Base-by-base conservation (phyloP, 768 basidiomycete genomes). In the Collybiopsis confluens region DNA sequence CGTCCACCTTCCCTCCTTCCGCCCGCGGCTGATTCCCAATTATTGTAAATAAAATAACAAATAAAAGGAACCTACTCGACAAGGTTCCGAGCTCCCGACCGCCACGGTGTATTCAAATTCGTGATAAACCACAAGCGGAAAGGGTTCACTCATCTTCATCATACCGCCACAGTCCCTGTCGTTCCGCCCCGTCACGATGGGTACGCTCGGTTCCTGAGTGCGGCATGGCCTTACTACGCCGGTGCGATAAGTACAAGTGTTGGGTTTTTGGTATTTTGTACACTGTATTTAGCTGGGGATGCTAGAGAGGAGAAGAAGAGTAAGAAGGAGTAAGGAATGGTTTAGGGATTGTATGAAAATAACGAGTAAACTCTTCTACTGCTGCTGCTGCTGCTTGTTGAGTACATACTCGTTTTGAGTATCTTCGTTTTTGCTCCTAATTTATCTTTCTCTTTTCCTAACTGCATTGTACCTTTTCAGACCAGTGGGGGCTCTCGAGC, bases 61-160 rank as follows among this genome's bases (percentile, higher is more conserved):
- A n/a, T n/a, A 7, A 26, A 21, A 48, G 47, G 47, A 2, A 24
- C 23, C 7, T 98, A 94, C 72, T 78, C 82, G 13, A 81, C 85
- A n/a, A 81, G 81, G 13, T 96, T 99, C 84, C 85, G 83, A 38
- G 86, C 85, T 1, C 97, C 97, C 6, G 96, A 98, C 69, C 78
- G 95, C 50, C 97, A 99, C 65, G 97, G 97, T 21, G 97, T 99
- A 15, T 99, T 96, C 81, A 98, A 98, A 66, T 95, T 98, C 64
- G 77, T 92, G n/a, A 70, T 97, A 41, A 82, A 95, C 68, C 84
- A 92, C 73, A 91, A 90, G 65, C 85, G 97, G 58, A 85, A 85
- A 67, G 95, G 95, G 85, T 92, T 59, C 65, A 80, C 88, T n/a
- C 83, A 81, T 67, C 73, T 99, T 30, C 76, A 83, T 53, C 81